Evolutionary conservation across 2,329 filamentous ascomycete genomes (phyloP), one percentile per base, ranked within the genome.

Genomic region (Cladosporium velox): DNA sequence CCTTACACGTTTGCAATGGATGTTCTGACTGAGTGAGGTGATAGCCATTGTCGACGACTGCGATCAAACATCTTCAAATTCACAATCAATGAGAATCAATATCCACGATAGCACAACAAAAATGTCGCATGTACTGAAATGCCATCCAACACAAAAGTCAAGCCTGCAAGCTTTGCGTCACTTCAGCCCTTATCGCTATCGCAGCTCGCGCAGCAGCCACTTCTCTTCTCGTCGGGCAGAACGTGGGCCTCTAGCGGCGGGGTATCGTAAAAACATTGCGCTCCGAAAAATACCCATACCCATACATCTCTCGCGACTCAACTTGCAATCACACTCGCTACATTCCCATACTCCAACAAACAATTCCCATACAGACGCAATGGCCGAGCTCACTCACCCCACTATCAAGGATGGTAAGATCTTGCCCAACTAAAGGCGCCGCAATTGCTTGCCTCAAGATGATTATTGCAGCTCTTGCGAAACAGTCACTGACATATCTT

Each of bases 361-460:
- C 51, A 47, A 24, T 18, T 47, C 35, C n/a, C 34, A 49, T 57
- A 64, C 61, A 47, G 61, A 35, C 41, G 34, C 67, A 75, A 91
- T 91, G 89, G 81, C 83, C 80, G 86, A 91, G 77, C 87, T 91
- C 80, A 86, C 85, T 72, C 90, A 92, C 85, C 87, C 88, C 79
- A 91, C 90, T 77, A 92, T 92, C 84, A 86, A 91, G 83, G 65
- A 60, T 65, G 88, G 88, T 90, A 83, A 72, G 79, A 77, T 41
- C 12, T 41, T 47, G 7, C 21, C 57, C 26, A 66, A n/a, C 52
- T 49, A 59, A 63, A 66, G 34, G 34, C 66, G n/a, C 18, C 57
- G 32, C 61, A 64, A 66, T 60, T 41, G 41, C 28, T 67, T 65
- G 67, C 70, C 65, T 7, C 57, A 6, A 18, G 30, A 34, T 6